phyloP scores from a whole-genome alignment of 1,284 basidiomycete genomes.

The Leccinum insigne region DNA sequence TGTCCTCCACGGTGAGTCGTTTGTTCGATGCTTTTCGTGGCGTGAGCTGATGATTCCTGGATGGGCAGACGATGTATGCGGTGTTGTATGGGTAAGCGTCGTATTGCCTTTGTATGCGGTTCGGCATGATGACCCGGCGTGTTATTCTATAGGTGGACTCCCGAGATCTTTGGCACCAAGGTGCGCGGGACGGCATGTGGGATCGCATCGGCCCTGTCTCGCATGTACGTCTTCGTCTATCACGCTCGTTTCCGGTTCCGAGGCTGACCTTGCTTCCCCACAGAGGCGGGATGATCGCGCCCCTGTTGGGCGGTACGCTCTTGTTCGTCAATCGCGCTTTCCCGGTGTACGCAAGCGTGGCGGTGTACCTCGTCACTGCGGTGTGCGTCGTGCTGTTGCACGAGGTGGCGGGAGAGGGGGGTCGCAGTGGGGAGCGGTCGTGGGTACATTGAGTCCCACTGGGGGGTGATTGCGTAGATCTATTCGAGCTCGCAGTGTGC shows the following conservation, averaged over 20 bases:
- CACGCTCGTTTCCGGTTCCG: neutral
- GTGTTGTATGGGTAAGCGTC: slow-evolving; percentile 72
- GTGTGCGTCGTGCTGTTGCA: slow-evolving; percentile 64
- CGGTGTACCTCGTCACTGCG: slow-evolving; percentile 69
- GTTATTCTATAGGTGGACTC: slow-evolving; percentile 66
- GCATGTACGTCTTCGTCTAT: slow-evolving; percentile 62
- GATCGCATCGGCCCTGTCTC: slow-evolving; percentile 85
- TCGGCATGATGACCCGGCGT: neutral
- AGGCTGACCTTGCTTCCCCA: neutral
- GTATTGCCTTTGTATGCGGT: no score
- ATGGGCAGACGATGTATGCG: slow-evolving; percentile 80
- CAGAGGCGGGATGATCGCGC: slow-evolving; percentile 91
- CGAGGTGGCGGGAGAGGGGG: slow-evolving; percentile 29
- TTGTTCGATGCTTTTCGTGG: neutral
- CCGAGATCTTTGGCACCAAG: slow-evolving; percentile 86
- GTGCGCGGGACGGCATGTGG: slow-evolving; percentile 92
- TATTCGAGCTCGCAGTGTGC: neutral
- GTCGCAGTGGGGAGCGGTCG: neutral
- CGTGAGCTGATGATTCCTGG: neutral
- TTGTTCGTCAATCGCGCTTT: slow-evolving; percentile 71
- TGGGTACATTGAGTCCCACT: neutral
- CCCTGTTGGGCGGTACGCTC: slow-evolving; percentile 82
- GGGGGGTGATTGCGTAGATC: neutral
- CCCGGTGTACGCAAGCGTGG: slow-evolving; percentile 79
- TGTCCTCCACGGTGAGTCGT: slow-evolving; percentile 72